Percentiles rank a stretch among this genome's conserved stretches.
These are phyloP conservation scores for Trametes polyzona DNA, from an alignment of 1,284 basidiomycete genomes.

Conservation along the genomic window DNA sequence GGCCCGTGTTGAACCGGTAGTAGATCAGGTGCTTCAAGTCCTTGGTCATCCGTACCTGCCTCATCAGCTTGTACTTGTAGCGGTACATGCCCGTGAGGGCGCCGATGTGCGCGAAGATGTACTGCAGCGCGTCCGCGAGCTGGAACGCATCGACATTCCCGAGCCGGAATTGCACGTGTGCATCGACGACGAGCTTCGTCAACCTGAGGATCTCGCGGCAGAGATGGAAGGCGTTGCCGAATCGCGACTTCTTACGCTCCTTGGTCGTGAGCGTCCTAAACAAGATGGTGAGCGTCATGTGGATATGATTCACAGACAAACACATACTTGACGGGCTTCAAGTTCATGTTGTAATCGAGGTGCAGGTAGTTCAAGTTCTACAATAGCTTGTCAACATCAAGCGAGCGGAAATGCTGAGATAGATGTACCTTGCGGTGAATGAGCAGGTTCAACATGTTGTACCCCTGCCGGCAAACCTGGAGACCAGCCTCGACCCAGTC, in stretches of 20 bases:
- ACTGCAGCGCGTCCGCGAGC: constrained; percentile 97
- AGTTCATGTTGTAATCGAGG: constrained; percentile 92
- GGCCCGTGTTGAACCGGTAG: constrained; percentile 99
- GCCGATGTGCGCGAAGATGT: constrained; percentile 97
- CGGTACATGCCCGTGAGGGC: constrained; percentile 99
- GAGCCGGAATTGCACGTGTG: constrained; percentile 97
- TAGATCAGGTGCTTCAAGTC: constrained; percentile 98
- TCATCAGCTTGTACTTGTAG: constrained; percentile 99
- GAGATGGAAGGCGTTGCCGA: constrained; percentile 98
- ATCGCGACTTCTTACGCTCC: constrained; percentile 99
- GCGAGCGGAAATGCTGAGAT: not conserved
- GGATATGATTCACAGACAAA: not conserved
- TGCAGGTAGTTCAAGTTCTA: constrained; percentile 96
- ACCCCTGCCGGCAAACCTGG: constrained; percentile 98
- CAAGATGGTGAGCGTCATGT: not conserved
- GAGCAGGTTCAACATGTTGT: constrained; percentile 98
- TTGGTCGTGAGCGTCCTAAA: constrained; percentile 95
- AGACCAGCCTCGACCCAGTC: constrained; percentile 99
- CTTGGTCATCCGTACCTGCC: constrained; percentile 99
- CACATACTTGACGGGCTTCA: constrained; percentile 92
- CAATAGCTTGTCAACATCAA: constrained; percentile 12
- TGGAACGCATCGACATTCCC: constrained; percentile 99
- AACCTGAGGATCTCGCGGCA: constrained; percentile 97
- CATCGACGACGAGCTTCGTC: constrained; percentile 98
- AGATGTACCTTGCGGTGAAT: constrained; percentile 91